Base-by-base conservation (phyloP, 805 yeast genomes). In the Ogataea henricii region DNA sequence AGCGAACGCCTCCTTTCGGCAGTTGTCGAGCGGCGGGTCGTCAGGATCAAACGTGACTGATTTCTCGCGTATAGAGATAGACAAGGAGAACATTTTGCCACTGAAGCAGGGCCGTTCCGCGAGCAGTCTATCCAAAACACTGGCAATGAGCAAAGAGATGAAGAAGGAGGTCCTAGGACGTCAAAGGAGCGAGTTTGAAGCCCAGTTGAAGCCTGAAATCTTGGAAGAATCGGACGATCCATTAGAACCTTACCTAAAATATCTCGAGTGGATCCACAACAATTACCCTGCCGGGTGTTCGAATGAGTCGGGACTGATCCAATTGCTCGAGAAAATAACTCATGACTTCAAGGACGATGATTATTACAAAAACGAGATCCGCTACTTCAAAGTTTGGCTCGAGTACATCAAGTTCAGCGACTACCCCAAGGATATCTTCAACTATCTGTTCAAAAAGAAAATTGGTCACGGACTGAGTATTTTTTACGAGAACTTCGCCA, bases 331-430 rank as follows among this genome's bases (percentile, higher is more conserved):
- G 60, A 69, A 84, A 40, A 85, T 94, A 55, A 83, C 95, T 0
- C 76, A 81, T 33, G 74, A 73, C 50, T 87, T 89, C 60, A 73
- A 82, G 57, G 87, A 85, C 55, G 77, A 76, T 26, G 67, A 67
- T 0, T 81, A 80, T 51, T 92, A 90, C 63, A 83, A 82, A 49
- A 85, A 91, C 62, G 97, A 92, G 62, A 82, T 92, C 1, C 68
- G 97, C 40, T 90, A 87, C 60, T 65, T 92, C 42, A 77, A 75
- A 52, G 75, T 90, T 1, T 92, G 99, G 97, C 65, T 91, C 33
- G 82, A 81, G 55, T 90, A 89, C 63, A 80, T 87, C 7, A 77
- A 75, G 20, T 82, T 77, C 58, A 77, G 86, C 1, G 88, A 84
- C 50, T 76, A 84, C 13, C 90, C 91, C 0, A 70, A 80, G 35